Conservation (phyloP, 2,329 filamentous ascomycete genomes). For the Epichloe hybrida region DNA sequence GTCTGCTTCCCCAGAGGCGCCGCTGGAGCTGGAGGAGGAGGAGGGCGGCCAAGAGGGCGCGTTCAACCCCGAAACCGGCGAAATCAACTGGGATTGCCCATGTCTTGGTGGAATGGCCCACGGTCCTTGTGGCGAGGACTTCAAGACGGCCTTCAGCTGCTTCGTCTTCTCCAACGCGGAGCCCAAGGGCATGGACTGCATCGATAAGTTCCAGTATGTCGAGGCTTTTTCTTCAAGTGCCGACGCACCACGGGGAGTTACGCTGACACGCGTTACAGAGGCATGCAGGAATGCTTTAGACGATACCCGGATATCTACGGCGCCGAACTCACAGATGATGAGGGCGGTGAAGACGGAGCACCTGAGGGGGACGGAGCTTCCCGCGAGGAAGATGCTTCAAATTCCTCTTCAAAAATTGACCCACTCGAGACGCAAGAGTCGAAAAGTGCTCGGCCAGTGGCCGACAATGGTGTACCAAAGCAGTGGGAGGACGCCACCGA, state of each 20-base stretch:
- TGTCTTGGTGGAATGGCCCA: conserved; percentile 95
- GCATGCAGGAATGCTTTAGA: conserved; percentile 96
- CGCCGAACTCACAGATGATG: conserved; percentile 70
- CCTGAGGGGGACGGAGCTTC: conserved; percentile 7
- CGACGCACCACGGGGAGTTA: too few relatives aligned
- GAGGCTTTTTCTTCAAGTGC: neutral
- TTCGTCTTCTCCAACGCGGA: conserved; percentile 94
- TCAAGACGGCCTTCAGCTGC: conserved; percentile 92
- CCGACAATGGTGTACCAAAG: conserved; percentile 6
- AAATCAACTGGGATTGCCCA: conserved; percentile 99
- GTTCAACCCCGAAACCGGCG: conserved; percentile 95
- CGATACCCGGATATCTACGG: conserved; percentile 88
- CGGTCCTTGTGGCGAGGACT: conserved; percentile 89
- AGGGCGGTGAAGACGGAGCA: conserved; percentile 25
- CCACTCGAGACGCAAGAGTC: conserved; percentile 8
- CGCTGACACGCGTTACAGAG: conserved; percentile 38
- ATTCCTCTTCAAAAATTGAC: neutral
- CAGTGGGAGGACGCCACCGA: conserved; percentile 18
- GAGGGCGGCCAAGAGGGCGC: conserved; percentile 81
- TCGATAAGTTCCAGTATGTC: conserved; percentile 89
- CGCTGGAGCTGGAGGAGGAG: conserved; percentile 41
- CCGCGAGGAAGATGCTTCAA: neutral
- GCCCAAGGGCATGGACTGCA: conserved; percentile 94
- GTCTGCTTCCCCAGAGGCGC: conserved; percentile 30
- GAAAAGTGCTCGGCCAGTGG: conserved; percentile 1